Evolutionary conservation across 2,329 filamentous ascomycete species (phyloP), one percentile per base, ranked within the genome.

Genomic region (Fusarium pseudoanthophilum): DNA sequence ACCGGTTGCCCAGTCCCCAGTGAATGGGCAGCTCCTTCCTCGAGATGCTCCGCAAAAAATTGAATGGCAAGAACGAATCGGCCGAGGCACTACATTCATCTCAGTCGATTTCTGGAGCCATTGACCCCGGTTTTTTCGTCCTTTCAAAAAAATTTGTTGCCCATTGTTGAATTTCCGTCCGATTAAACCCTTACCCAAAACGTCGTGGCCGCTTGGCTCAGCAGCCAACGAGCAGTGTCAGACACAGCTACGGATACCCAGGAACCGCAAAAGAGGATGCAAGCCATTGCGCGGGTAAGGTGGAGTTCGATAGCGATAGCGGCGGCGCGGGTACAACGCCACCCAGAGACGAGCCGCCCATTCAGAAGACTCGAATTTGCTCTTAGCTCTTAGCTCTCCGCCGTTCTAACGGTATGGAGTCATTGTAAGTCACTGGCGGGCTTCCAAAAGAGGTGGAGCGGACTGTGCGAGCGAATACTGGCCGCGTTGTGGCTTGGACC

Each of bases 281-380:
- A 71, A 66, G 64, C 64, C 75, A 71, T 58, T 61, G 57, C 45
- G 75, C 74, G 76, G 74, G 71, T 58, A 67, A 58, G 62, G 75
- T 73, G 74, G 75, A 73, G 67, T 72, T 73, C 56, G 52, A 48
- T 39, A 69, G 46, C 63, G 75, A 78, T 76, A 77, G 52, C 63
- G 56, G 60, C 36, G 51, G 51, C 51, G 55, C 60, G 59, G 67
- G 63, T 69, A 62, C 52, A 56, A 73, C 71, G 71, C 71, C 63
- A 74, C 63, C 57, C 32, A 43, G 42, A 68, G 56, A 59, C 55
- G 24, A 42, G 34, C 52, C 26, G 46, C 49, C 72, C 69, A 73
- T 42, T 73, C 32, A 63, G 55, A 64, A 45, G 58, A 55, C 61
- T 61, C 51, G 58, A 67, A 69, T 53, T 60, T 42, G 32, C 46